Base-by-base conservation (phyloP, 352 stramenopile genomes). In the Globisporangium abappressorium region DNA sequence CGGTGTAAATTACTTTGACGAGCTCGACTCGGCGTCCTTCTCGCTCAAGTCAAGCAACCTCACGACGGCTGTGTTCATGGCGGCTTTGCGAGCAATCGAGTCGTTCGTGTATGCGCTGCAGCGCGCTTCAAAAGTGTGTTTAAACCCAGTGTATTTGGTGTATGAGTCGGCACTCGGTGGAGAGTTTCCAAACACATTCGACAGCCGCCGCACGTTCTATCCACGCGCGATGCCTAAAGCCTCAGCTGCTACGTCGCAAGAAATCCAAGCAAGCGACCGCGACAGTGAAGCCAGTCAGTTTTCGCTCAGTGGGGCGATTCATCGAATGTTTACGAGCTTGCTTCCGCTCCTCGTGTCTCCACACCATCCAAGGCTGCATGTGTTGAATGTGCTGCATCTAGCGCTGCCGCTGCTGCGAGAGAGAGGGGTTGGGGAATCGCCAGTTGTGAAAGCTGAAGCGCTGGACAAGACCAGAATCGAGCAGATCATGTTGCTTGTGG, bases 1-100 rank as follows among this genome's bases (percentile, higher is more conserved):
- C 51, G 85, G 85, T 2, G 82, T 87, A 2, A 92, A 92, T 59
- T 93, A 93, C 69, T 93, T 93, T 67, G 81, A 92, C 53, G 76
- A 89, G 8, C 65, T 87, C 20, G 26, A 71, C 18, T 80, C 69
- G 18, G 5, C 70, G 9, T 84, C 71, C 8, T 93, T 81, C 36
- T 71, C 75, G 14, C 75, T 57, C 63, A 93, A 90, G 62, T 76
- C 70, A 20, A 76, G 79, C 18, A 82, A 84, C 33, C 38, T 80
- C 14, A 71, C 78, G 0, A 73, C 77, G 3, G 82, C 81, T 0
- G 74, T 89, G n/a, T 73, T 83, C 15, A 77, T 93, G 58, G 80
- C 85, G 4, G 79, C 75, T n/a, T 58, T 92, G 34, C 83, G 84
- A 55, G 84, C 81, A 1, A 70, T 93, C 18, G 85, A 93, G 57